Conservation (phyloP, 192 early-diverging fungal species). For the Oehlia diaphana region DNA sequence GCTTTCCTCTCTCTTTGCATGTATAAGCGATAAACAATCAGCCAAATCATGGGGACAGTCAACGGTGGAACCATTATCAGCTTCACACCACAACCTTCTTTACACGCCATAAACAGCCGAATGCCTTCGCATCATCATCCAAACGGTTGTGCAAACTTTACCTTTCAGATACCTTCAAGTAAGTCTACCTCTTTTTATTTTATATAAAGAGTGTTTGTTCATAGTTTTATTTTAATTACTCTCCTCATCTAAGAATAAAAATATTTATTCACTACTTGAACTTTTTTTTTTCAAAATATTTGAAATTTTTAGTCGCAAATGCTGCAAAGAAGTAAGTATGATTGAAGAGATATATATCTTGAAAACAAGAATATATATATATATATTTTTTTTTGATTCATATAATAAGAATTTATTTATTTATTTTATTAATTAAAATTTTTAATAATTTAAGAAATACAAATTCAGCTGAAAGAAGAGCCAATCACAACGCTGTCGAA, state of each 20-base stretch:
- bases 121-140: constrained; percentile 25
- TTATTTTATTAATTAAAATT: not conserved
- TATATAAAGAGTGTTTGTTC: not conserved
- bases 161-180: constrained; percentile 27
- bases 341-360: not conserved
- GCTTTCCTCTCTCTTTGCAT: constrained; percentile 24
- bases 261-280: not conserved
- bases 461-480: constrained; percentile 60
- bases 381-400: too few relatives aligned
- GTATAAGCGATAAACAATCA: constrained; percentile 34
- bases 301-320: not conserved
- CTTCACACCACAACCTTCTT: constrained; percentile 31
- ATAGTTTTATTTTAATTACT: not conserved
- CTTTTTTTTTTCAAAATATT: not conserved
- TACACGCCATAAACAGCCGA: constrained; percentile 28
- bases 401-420: not conserved
- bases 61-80: constrained; percentile 34
- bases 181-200: not conserved
- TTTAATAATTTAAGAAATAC: constrained; percentile 33
- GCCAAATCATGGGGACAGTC: constrained; percentile 33
- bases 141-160: constrained; percentile 26
- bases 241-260: not conserved
- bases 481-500: constrained; percentile 81
- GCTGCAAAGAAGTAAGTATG: constrained; percentile 19
- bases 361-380: too few relatives aligned